These are phyloP conservation scores for Homolaphlyctis polyrhiza DNA, from an alignment of 371 early-diverging fungal genomes.

Conservation along the genomic window DNA sequence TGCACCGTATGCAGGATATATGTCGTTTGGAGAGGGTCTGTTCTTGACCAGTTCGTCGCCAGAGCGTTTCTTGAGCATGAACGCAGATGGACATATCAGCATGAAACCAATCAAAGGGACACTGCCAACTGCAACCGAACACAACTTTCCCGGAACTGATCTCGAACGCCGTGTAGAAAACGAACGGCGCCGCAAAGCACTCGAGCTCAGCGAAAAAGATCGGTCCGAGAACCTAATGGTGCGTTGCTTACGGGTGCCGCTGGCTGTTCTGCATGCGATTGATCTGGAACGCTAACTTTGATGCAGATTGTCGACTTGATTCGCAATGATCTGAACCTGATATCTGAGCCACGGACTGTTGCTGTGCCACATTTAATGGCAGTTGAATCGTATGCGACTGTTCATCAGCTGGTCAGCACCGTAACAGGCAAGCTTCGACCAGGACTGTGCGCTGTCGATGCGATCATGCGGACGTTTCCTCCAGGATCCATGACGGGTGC, in stretches of 20 bases:
- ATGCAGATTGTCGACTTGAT: constrained; percentile 91
- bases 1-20: constrained; percentile 79
- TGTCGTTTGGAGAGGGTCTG: constrained; percentile 37
- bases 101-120: constrained; percentile 98
- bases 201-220: constrained; percentile 80
- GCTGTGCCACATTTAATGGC: constrained; percentile 81
- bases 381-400: constrained; percentile 85
- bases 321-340: constrained; percentile 78
- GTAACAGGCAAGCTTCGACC: constrained; percentile 62
- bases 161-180: constrained; percentile 37
- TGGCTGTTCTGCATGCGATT: neutral
- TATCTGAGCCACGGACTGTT: constrained; percentile 64
- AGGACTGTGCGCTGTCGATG: constrained; percentile 63
- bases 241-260: neutral
- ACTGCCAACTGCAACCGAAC: constrained; percentile 30
- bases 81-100: constrained; percentile 52
- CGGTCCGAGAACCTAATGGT: constrained; percentile 95
- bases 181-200: constrained; percentile 38
- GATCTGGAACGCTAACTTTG: neutral
- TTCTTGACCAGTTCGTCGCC: constrained; percentile 65
- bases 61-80: constrained; percentile 76
- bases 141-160: constrained; percentile 21
- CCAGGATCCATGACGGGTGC: constrained; percentile 98
- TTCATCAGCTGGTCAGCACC: constrained; percentile 91
- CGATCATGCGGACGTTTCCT: constrained; percentile 77